Evolutionary conservation across 352 stramenopile genomes (phyloP).

Genomic region (Pythium rhizo-oryzae): DNA sequence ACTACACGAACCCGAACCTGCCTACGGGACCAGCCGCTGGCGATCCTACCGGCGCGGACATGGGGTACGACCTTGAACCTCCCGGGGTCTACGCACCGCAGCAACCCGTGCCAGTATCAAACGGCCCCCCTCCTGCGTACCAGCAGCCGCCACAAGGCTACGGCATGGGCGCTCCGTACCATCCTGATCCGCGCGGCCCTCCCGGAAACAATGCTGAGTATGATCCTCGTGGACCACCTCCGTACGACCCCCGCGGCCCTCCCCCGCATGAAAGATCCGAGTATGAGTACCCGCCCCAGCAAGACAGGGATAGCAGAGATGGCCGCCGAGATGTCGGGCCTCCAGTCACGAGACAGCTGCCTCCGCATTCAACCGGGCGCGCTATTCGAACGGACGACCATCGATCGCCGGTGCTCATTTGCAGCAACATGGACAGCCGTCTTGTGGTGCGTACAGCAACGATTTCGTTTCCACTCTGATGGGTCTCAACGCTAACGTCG

Average conservation of each 20-base stretch:
- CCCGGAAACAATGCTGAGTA: neutral
- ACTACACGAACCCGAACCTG: slow-evolving; percentile 81
- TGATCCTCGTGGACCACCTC: neutral
- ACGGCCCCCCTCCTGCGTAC: slow-evolving; percentile 2
- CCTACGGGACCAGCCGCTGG: slow-evolving; percentile 36
- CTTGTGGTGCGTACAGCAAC: slow-evolving; percentile 50
- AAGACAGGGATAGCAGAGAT: slow-evolving; percentile 2
- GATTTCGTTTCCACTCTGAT: neutral
- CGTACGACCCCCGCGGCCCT: slow-evolving; percentile 12
- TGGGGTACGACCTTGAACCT: slow-evolving; percentile 19
- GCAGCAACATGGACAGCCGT: slow-evolving; percentile 76
- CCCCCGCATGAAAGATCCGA: neutral
- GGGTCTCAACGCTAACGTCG: neutral
- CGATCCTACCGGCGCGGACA: slow-evolving; percentile 5
- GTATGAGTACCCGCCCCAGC: slow-evolving; percentile 22
- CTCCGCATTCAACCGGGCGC: slow-evolving; percentile 64
- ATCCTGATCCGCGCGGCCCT: slow-evolving; percentile 14
- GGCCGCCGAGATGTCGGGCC: neutral
- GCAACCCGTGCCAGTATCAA: neutral
- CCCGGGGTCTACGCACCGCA: slow-evolving; percentile 23
- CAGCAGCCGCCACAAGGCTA: slow-evolving; percentile 22
- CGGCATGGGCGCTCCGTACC: slow-evolving; percentile 3
- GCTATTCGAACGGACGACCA: slow-evolving; percentile 57
- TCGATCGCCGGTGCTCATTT: slow-evolving; percentile 77
- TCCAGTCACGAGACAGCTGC: slow-evolving; percentile 27